Base-by-base conservation (phyloP, 441 rosid species). In the Mallotus japonicus region DNA sequence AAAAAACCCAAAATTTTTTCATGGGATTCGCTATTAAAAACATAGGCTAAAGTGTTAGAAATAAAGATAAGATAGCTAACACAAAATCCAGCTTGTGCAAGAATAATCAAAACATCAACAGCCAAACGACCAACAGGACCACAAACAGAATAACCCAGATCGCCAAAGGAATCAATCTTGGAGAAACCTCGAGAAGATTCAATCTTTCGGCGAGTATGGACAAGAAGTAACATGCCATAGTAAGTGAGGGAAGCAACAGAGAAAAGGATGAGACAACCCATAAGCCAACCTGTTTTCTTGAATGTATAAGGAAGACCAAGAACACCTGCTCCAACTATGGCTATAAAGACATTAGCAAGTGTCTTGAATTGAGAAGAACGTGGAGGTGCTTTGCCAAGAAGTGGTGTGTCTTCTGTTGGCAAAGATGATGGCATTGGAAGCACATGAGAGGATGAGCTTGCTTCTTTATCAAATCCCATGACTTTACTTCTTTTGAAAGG, bases 271-370 rank as follows among this genome's bases (percentile, higher is more conserved):
- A 88, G 75, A 4, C 81, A 73, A 34, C 92, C 83, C 88, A 81
- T 77, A 71, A 89, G 69, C 96, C 96, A 92, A 19, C 97, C 96
- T 19, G 90, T 90, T 34, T 87, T 90, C 83, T 84, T 92, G 80
- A 91, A 89, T 32, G 91, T 78, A 84, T 91, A 91, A 47, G 97
- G 95, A 14, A 91, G 83, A 6, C 96, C 95, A 24, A 91, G 71
- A 28, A 92, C 92, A 9, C 95, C 95, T 5, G 95, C 89, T 0
- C 97, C 97, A 6, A 91, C 95, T 13, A 89, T 77, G 42, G 95
- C 87, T 2, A 89, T 89, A 86, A 92, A 92, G 13, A 87, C 87
- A 69, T 92, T 92, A 49, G 95, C 93, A 67, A 92, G 86, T 47
- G 95, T 92, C 78, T 90, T 92, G 75, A 78, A 71, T 24, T 71